Conservation (phyloP, 495 filamentous ascomycete species). For the Rostrohypoxylon terebratum region DNA sequence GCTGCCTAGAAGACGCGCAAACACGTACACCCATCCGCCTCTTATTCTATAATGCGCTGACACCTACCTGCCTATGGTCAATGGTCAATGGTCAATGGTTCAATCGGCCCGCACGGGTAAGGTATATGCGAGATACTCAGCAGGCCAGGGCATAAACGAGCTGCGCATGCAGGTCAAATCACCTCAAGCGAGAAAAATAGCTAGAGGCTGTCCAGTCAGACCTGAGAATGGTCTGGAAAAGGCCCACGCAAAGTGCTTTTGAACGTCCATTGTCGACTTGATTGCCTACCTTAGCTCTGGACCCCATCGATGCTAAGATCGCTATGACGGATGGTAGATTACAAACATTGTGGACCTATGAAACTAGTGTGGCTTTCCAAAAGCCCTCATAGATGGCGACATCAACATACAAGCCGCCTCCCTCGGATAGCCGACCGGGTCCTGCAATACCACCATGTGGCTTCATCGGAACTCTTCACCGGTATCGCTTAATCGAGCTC, state of each 20-base stretch:
- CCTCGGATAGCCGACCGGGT: conserved; percentile 13
- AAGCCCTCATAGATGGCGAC: conserved; percentile 14
- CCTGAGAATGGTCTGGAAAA: conserved; percentile 32
- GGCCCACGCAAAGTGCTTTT: conserved; percentile 10
- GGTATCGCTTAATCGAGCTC: conserved; percentile 22
- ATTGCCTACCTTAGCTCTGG: conserved; percentile 10
- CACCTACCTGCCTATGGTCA: conserved; percentile 1
- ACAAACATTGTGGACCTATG: conserved; percentile 12
- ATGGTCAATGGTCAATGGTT: background rate
- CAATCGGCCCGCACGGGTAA: conserved; percentile 20
- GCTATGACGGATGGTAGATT: conserved; percentile 2
- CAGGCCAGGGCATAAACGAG: conserved; percentile 6
- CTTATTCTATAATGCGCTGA: conserved; percentile 1
- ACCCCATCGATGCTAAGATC: conserved; percentile 2
- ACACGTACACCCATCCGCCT: background rate
- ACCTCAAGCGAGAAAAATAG: conserved; percentile 18
- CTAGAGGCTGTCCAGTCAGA: conserved; percentile 6
- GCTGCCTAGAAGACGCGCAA: background rate
- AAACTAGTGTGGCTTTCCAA: conserved; percentile 11
- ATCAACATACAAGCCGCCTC: conserved; percentile 14
- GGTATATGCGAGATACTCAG: conserved; percentile 21
- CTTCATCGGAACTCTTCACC: conserved; percentile 14
- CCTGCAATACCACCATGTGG: conserved; percentile 30
- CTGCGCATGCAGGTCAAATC: conserved; percentile 22
- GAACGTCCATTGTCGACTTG: background rate